Percentiles rank a stretch among this genome's conserved stretches.
These are phyloP conservation scores for Aspergillus coremiiformis DNA, from an alignment of 495 filamentous ascomycete genomes.

Conservation along the genomic window DNA sequence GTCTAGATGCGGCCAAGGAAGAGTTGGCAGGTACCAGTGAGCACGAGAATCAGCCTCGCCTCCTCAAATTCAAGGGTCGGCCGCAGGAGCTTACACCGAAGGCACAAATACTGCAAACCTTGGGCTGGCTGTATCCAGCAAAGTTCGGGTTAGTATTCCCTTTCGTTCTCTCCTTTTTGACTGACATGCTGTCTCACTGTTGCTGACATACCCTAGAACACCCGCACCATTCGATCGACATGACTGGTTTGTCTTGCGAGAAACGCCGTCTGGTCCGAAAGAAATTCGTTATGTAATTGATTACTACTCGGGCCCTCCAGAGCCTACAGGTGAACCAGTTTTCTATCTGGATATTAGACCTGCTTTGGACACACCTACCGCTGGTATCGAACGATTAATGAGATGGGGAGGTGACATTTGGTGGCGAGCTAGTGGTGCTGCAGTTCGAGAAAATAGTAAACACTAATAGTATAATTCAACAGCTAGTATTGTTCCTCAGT, in stretches of 20 bases:
- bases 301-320: conserved; percentile 84
- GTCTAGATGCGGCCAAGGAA: conserved; percentile 29
- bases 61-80: conserved; percentile 80
- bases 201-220: conserved; percentile 37
- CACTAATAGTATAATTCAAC: conserved; percentile 4
- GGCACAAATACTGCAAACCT: conserved; percentile 66
- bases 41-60: conserved; percentile 49
- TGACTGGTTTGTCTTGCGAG: conserved; percentile 86
- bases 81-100: conserved; percentile 88
- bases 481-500: background rate
- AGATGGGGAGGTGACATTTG: conserved; percentile 92
- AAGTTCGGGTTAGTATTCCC: conserved; percentile 57
- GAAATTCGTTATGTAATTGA: conserved; percentile 96
- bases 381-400: conserved; percentile 73
- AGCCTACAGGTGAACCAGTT: conserved; percentile 85
- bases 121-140: conserved; percentile 71
- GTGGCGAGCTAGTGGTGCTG: conserved; percentile 79
- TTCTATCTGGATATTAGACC: conserved; percentile 97
- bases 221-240: conserved; percentile 95
- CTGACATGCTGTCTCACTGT: background rate
- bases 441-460: conserved; percentile 40
- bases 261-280: conserved; percentile 50
- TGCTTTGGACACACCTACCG: conserved; percentile 74
- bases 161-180: conserved; percentile 7
- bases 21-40: conserved; percentile 35